Evolutionary conservation across 345 rosid genomes (phyloP).

Genomic region (Brassica napus): Da-Ae NC_063444.1:19080001-19080500

Average conservation of each 20-base stretch:
- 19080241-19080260: conserved; percentile 90
- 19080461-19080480: conserved; percentile 29
- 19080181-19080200: conserved; percentile 61
- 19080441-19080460: conserved; percentile 13
- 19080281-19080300: background rate
- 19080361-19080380: conserved; percentile 2
- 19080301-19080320: background rate
- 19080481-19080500: conserved; percentile 30
- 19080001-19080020: conserved; percentile 49
- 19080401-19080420: conserved; percentile 1
- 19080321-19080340: background rate
- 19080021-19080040: conserved; percentile 50
- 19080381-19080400: conserved; percentile 17
- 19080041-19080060: conserved; percentile 43
- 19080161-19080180: conserved; percentile 60
- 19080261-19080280: conserved; percentile 50
- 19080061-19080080: conserved; percentile 71
- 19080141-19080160: conserved; percentile 54
- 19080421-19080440: conserved; percentile 4
- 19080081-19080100: conserved; percentile 92
- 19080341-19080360: conserved; percentile 12
- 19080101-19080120: conserved; percentile 92
- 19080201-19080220: conserved; percentile 79
- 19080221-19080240: conserved; percentile 86
- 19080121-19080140: conserved; percentile 61